phyloP scores from a whole-genome alignment of 2,329 filamentous ascomycete species.

The Neofusicoccum sp. region DNA sequence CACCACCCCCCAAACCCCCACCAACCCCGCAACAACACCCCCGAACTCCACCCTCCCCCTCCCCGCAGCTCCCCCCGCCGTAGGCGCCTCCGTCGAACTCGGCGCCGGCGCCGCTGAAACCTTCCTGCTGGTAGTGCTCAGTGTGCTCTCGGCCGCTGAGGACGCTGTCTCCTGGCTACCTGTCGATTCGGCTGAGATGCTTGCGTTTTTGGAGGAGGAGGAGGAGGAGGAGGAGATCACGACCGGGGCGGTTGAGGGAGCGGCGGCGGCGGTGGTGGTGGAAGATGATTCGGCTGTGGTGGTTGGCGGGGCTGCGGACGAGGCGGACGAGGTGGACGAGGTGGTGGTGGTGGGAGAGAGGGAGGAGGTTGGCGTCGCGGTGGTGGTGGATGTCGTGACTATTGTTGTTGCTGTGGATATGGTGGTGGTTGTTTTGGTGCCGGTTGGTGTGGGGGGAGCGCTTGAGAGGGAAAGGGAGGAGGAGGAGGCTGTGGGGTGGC shows the following conservation, averaged over 20 bases:
- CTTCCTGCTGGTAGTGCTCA: neutral
- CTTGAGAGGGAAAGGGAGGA: neutral
- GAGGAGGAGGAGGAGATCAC: neutral
- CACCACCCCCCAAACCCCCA: neutral
- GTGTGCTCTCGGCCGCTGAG: neutral
- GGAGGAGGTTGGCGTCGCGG: neutral
- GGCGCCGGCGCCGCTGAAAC: neutral
- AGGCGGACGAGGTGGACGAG: neutral
- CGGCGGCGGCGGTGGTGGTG: neutral
- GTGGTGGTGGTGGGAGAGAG: neutral
- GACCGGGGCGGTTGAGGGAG: neutral
- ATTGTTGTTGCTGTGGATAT: neutral
- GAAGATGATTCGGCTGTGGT: neutral
- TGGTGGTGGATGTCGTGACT: neutral
- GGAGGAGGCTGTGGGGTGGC: neutral
- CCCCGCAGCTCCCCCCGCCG: neutral
- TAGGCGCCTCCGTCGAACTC: conserved; percentile 1
- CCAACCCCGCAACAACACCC: neutral
- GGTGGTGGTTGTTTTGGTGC: neutral
- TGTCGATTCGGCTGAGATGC: no score
- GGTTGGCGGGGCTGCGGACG: neutral
- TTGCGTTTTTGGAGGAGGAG: no score
- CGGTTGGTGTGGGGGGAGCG: neutral
- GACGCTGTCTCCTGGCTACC: no score
- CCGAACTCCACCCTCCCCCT: neutral